Conservation (phyloP, 108 stramenopile genomes). For the Cyclotella atomus region DNA sequence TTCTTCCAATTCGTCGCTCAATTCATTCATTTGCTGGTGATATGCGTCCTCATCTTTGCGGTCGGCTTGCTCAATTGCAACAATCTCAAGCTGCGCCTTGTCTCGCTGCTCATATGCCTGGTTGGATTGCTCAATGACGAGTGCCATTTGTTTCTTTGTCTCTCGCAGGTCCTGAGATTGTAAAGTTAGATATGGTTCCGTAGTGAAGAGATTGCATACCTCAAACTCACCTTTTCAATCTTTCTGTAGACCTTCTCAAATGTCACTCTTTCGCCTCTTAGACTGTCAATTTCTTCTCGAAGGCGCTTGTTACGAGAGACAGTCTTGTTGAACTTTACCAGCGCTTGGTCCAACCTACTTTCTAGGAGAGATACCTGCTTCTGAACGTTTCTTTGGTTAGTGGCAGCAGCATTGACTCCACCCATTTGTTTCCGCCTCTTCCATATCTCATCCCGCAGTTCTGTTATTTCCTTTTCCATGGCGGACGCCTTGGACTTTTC, state of each 20-base stretch:
- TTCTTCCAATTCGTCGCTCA: slow-evolving; percentile 51
- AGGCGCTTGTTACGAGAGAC: slow-evolving; percentile 80
- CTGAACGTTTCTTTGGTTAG: slow-evolving; percentile 69
- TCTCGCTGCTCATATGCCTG: slow-evolving; percentile 88
- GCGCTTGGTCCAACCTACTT: slow-evolving; percentile 87
- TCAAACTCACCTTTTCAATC: slow-evolving; percentile 60
- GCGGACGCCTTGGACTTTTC: slow-evolving; percentile 54
- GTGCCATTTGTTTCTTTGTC: slow-evolving; percentile 83
- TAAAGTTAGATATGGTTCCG: too few relatives aligned
- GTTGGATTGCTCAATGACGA: slow-evolving; percentile 85
- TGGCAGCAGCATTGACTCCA: slow-evolving; percentile 73
- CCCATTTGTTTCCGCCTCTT: slow-evolving; percentile 81
- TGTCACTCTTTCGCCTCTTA: slow-evolving; percentile 82
- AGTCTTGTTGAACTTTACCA: slow-evolving; percentile 86
- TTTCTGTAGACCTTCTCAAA: slow-evolving; percentile 88
- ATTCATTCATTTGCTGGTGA: slow-evolving; percentile 68
- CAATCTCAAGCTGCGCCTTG: slow-evolving; percentile 82
- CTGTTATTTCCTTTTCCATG: slow-evolving; percentile 66
- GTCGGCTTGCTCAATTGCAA: slow-evolving; percentile 83
- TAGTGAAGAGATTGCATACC: too few relatives aligned
- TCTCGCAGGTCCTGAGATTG: slow-evolving; percentile 68
- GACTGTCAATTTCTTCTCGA: slow-evolving; percentile 82
- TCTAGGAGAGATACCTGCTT: slow-evolving; percentile 85
- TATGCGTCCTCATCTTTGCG: slow-evolving; percentile 78
- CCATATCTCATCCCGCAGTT: slow-evolving; percentile 66